Percentiles rank a stretch among this genome's conserved stretches.
These are phyloP conservation scores for Fusarium sp. DNA, from an alignment of 2,329 filamentous ascomycete species.

Conservation along the genomic window DNA sequence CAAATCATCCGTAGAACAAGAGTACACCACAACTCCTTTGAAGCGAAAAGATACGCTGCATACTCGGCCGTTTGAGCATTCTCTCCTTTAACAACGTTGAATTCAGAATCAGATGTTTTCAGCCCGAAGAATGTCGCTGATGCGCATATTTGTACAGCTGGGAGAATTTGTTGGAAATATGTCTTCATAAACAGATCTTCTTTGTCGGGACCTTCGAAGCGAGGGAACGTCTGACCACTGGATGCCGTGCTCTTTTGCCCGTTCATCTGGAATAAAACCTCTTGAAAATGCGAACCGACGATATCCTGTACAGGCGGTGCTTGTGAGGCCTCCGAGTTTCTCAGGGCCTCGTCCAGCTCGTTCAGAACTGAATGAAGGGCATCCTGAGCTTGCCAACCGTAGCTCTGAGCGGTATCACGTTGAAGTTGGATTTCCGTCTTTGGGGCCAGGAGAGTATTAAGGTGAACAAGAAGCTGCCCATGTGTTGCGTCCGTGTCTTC, in stretches of 20 bases:
- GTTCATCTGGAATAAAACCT: constrained; percentile 24
- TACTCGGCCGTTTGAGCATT: constrained; percentile 8
- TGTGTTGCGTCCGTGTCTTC: neutral
- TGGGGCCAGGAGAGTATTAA: neutral
- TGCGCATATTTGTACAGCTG: neutral
- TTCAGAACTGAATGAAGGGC: constrained; percentile 9
- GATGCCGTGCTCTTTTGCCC: neutral
- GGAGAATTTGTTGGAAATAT: constrained; percentile 13
- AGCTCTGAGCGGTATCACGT: neutral
- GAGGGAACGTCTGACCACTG: neutral
- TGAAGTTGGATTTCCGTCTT: neutral
- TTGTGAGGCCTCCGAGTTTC: rapidly evolving
- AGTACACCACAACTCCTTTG: constrained; percentile 10
- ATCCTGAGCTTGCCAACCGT: constrained; percentile 14
- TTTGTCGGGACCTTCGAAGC: neutral
- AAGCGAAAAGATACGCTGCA: neutral
- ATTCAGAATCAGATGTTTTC: constrained; percentile 15
- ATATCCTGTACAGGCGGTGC: neutral
- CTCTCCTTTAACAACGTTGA: constrained; percentile 5
- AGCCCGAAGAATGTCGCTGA: constrained; percentile 7
- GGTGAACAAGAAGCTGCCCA: neutral
- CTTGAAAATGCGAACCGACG: constrained; percentile 9
- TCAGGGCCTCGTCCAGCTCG: neutral
- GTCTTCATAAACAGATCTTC: constrained; percentile 4
- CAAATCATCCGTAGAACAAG: constrained; percentile 22